Percentiles rank a stretch among this genome's conserved stretches.
phyloP scores from a whole-genome alignment of 306 rosid species.

The Oemleria cerasiformis region DNA sequence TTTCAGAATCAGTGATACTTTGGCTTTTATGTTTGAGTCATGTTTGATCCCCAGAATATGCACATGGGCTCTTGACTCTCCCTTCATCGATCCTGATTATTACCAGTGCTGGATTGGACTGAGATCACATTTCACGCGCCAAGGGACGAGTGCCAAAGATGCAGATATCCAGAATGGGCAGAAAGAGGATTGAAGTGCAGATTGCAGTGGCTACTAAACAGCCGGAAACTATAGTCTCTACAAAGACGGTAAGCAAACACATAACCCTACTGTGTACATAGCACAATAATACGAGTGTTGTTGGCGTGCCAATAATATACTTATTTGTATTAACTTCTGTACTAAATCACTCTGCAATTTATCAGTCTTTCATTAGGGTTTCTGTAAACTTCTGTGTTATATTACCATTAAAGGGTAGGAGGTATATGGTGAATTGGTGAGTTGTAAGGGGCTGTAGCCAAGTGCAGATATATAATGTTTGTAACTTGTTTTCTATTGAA shows the following conservation, averaged over 20 bases:
- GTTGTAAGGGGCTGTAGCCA: too few species aligned
- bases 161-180: conserved; percentile 16
- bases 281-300: not conserved
- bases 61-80: conserved; percentile 77
- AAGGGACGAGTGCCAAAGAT: conserved; percentile 9
- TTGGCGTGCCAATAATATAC: not conserved
- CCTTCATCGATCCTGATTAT: conserved; percentile 70
- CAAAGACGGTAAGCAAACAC: not conserved
- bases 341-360: not conserved
- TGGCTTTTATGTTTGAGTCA: conserved; percentile 97
- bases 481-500: too few species aligned
- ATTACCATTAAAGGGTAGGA: too few species aligned
- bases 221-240: not conserved
- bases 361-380: too few species aligned
- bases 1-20: conserved; percentile 52
- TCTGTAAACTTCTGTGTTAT: too few species aligned
- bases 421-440: too few species aligned
- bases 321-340: not conserved
- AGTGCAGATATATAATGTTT: too few species aligned
- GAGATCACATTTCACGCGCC: conserved; percentile 57
- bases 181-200: conserved; percentile 14
- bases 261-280: not conserved
- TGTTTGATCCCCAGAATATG: conserved; percentile 72
- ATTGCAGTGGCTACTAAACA: not conserved
- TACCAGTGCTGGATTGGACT: conserved; percentile 93